A percentile compares a stretch with the other conserved stretches of the same genome.
These are phyloP conservation scores for Spiraea crenata DNA, from an alignment of 331 rosid genomes.

Conservation along the genomic window DNA sequence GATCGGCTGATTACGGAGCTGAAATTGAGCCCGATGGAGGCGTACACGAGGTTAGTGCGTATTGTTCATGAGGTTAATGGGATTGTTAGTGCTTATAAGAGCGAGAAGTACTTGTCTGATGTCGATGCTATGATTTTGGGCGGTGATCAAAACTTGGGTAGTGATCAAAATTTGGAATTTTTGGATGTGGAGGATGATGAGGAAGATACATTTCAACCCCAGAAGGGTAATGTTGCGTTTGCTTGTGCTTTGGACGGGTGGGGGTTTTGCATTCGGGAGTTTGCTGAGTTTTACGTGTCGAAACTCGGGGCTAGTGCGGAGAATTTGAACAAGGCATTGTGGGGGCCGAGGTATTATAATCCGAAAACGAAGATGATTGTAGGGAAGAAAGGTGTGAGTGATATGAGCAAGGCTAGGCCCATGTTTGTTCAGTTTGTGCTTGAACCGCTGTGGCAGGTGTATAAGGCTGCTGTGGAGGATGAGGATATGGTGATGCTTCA, in stretches of 20 bases:
- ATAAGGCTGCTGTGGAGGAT: conserved; percentile 52
- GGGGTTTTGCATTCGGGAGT: conserved; percentile 69
- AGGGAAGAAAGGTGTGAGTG: conserved; percentile 56
- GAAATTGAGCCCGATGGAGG: conserved; percentile 63
- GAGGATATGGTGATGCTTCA: conserved; percentile 46
- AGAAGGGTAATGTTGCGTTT: conserved; percentile 74
- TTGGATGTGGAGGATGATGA: conserved; percentile 55
- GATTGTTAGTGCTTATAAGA: conserved; percentile 68
- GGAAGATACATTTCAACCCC: conserved; percentile 73
- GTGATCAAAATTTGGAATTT: conserved; percentile 29
- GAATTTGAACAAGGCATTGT: conserved; percentile 54
- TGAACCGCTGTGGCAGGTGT: conserved; percentile 75
- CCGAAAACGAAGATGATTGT: conserved; percentile 68
- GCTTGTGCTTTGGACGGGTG: conserved; percentile 86
- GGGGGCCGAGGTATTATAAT: conserved; percentile 71
- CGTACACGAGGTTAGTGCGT: conserved; percentile 48
- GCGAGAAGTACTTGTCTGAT: conserved; percentile 68
- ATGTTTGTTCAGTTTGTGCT: conserved; percentile 85
- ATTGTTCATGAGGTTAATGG: conserved; percentile 79
- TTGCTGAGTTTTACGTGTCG: conserved; percentile 61
- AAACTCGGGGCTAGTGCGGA: conserved; percentile 60
- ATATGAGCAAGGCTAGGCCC: conserved; percentile 56
- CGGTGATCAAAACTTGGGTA: conserved; percentile 20
- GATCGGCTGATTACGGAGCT: conserved; percentile 72
- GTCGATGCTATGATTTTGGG: conserved; percentile 66